A percentile compares a stretch with the other conserved stretches of the same genome.
Conservation (phyloP, 139 green algal genomes). For the Bryopsis sp. region DNA sequence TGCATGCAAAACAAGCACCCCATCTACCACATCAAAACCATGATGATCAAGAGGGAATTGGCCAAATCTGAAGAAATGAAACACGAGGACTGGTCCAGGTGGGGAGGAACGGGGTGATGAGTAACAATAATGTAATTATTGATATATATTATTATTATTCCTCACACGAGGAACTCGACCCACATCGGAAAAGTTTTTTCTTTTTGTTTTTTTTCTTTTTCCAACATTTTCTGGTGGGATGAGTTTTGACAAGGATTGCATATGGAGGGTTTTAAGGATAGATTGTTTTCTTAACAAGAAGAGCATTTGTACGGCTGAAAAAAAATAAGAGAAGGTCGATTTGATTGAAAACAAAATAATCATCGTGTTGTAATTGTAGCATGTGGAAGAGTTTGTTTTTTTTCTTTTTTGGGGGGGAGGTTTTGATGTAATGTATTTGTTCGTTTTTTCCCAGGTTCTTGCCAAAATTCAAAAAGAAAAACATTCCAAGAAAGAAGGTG, state of each 20-base stretch:
- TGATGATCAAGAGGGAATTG: slow-evolving; percentile 99
- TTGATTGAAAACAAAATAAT: background rate
- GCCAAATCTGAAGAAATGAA: slow-evolving; percentile 84
- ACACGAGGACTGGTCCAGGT: slow-evolving; percentile 88
- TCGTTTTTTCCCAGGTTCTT: slow-evolving; percentile 64
- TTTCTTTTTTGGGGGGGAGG: background rate
- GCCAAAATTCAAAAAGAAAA: slow-evolving; percentile 99
- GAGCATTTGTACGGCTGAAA: no score
- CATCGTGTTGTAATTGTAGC: background rate
- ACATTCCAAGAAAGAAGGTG: slow-evolving; percentile 83
- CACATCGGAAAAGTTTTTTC: background rate
- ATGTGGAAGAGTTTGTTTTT: background rate
- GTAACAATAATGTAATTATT: no score
- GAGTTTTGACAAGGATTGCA: background rate
- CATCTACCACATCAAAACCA: slow-evolving; percentile 96
- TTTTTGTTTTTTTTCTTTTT: background rate
- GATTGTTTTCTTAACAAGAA: no score
- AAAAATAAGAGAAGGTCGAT: no score
- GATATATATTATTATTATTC: background rate
- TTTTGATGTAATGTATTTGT: background rate
- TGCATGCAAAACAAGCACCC: slow-evolving; percentile 97
- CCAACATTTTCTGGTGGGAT: background rate
- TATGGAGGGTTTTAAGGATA: no score
- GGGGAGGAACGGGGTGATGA: no score
- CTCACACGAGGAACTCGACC: background rate